Conservation (phyloP, 768 basidiomycete species). For the Auricularia auricula-judae region DNA sequence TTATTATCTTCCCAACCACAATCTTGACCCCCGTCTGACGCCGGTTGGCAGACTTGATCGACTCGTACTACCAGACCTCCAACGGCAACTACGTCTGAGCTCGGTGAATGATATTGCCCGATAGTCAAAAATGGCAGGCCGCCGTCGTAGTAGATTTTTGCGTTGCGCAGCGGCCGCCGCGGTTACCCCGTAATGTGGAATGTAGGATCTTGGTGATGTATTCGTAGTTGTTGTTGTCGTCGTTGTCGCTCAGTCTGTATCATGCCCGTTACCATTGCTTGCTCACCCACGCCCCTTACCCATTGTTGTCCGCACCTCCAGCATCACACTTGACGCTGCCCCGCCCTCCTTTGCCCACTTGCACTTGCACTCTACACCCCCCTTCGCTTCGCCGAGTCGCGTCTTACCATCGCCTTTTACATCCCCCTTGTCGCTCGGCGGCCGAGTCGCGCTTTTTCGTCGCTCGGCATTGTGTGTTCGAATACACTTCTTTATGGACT, state of each 20-base stretch:
- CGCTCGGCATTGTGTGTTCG: not conserved
- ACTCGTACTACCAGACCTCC: not conserved
- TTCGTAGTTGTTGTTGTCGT: not conserved
- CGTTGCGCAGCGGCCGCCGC: too few relatives aligned
- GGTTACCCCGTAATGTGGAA: too few relatives aligned
- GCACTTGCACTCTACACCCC: not conserved
- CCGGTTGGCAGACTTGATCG: not conserved
- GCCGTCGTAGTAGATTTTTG: not conserved
- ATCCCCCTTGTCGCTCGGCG: not conserved
- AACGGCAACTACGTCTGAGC: constrained; percentile 1
- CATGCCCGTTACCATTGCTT: not conserved
- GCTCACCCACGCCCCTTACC: not conserved
- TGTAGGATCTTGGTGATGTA: too few relatives aligned
- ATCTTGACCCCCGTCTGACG: not conserved
- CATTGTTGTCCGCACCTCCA: not conserved
- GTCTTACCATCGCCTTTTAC: not conserved
- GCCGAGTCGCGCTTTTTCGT: constrained; percentile 1
- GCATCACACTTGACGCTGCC: not conserved
- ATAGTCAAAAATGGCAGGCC: not conserved
- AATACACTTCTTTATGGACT: not conserved
- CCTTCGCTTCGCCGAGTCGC: constrained; percentile 1
- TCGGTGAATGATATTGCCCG: not conserved
- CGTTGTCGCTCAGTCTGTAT: not conserved
- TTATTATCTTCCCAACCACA: not conserved
- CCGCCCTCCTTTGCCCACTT: not conserved